Conservation (phyloP, 2,329 filamentous ascomycete genomes). For the Acephala macrosclerotiorum region DNA sequence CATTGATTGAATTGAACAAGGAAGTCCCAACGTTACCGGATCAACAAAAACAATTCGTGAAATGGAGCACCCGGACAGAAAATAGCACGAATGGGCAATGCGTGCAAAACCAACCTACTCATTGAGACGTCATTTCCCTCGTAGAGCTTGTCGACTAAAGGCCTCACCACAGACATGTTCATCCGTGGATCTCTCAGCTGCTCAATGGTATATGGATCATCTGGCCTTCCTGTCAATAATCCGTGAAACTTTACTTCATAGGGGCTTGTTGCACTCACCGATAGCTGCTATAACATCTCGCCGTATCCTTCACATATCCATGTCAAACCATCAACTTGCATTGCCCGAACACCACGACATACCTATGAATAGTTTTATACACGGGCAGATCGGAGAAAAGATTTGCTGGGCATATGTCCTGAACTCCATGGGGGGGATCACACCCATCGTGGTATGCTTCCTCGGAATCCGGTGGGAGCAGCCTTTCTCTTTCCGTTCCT, state of each 20-base stretch:
- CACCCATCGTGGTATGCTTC: conserved; percentile 37
- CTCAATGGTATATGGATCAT: conserved; percentile 73
- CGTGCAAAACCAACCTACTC: conserved; percentile 51
- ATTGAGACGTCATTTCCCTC: conserved; percentile 81
- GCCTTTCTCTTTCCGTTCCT: conserved; percentile 3
- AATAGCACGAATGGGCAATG: neutral
- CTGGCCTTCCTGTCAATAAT: conserved; percentile 41
- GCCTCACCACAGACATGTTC: conserved; percentile 76
- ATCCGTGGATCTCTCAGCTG: conserved; percentile 83
- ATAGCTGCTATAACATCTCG: conserved; percentile 59
- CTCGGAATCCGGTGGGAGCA: conserved; percentile 30
- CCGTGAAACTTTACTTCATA: neutral
- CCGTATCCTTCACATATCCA: conserved; percentile 52
- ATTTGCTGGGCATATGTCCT: conserved; percentile 39
- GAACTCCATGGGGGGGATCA: conserved; percentile 37
- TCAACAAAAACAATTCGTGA: neutral
- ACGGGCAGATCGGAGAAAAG: conserved; percentile 62
- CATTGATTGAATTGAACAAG: too few relatives aligned
- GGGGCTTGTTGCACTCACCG: neutral
- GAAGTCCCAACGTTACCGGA: neutral
- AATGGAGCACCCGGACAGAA: conserved; percentile 9
- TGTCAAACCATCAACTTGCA: neutral
- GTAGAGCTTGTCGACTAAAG: conserved; percentile 84
- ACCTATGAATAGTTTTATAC: conserved; percentile 79
- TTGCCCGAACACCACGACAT: conserved; percentile 1